Conservation (phyloP, 73 alveolate genomes). For the Diophrys appendiculata region DNA sequence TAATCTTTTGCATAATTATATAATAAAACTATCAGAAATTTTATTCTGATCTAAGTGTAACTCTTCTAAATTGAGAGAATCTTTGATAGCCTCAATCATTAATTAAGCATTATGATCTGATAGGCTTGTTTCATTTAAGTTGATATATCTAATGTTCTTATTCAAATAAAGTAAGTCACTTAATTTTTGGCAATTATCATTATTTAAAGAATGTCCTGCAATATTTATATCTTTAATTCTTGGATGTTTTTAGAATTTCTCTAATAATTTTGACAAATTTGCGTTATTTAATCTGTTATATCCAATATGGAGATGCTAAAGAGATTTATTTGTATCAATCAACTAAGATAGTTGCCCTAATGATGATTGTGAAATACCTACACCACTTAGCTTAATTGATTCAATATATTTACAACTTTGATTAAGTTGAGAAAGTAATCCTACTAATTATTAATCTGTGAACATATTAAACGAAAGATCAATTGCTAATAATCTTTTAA, state of each 20-base stretch:
- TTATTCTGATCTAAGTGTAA: slow-evolving; percentile 15
- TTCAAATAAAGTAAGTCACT: slow-evolving; percentile 1
- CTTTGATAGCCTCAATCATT: slow-evolving; percentile 5
- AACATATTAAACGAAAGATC: too few relatives aligned
- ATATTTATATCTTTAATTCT: slow-evolving; percentile 22
- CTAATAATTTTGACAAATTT: background rate
- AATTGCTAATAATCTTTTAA: too few relatives aligned
- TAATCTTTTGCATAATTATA: background rate
- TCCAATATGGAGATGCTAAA: background rate
- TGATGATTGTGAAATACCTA: too few relatives aligned
- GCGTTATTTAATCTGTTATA: background rate
- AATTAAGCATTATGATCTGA: slow-evolving; percentile 13
- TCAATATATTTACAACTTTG: too few relatives aligned
- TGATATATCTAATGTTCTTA: slow-evolving; percentile 12
- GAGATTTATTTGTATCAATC: too few relatives aligned
- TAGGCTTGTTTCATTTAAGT: background rate
- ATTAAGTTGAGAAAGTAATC: too few relatives aligned
- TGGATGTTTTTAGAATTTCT: background rate
- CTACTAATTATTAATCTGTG: too few relatives aligned
- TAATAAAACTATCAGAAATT: slow-evolving; percentile 2
- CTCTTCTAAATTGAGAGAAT: slow-evolving; percentile 17
- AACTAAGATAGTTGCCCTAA: too few relatives aligned
- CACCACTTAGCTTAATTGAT: too few relatives aligned
- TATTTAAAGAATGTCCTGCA: slow-evolving; percentile 2
- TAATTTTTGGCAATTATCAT: slow-evolving; percentile 7